Base-by-base conservation (phyloP, 306 rosid species). In the Corylus americana region DNA sequence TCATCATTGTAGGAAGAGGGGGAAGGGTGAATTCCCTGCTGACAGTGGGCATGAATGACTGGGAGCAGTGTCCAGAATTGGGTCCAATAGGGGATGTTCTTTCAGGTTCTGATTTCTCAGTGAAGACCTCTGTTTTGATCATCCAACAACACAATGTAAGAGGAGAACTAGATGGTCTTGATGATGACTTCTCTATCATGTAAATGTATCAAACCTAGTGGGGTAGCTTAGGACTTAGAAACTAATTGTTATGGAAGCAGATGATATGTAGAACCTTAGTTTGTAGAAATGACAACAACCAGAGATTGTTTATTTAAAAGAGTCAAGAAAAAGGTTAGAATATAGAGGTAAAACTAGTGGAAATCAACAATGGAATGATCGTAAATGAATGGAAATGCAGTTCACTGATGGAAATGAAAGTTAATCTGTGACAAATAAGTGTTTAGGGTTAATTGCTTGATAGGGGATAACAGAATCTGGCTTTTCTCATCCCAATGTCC, bases 11-110 rank as follows among this genome's bases (percentile, higher is more conserved):
- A 12, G 98, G 98, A 63, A 81, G 89, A 82, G 97, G 97, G 47
- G 94, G 93, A 18, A 86, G 94, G 45, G 85, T 88, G 35, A 92
- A 95, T 78, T 89, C 98, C 0, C 55, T 86, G 45, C 77, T 95
- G 80, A 95, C 97, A 3, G 82, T 81, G 18, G 98, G 98, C 6
- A 95, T 95, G 98, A 93, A 84, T 35, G 98, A 92, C 13, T 95
- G 97, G 98, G 94, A 95, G 79, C 97, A 91, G 13, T 91, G 98
- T 57, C 98, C 98, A 0, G 98, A 95, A 85, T 55, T 95, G 16
- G 98, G 98, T 61, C 96, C 98, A 0, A 86, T 95, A 3, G 98
- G 98, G n/a, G 98, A 95, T 75, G 92, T 95, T 80, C 98, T 95
- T 70, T 90, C 98, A 0, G 98, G 98, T 18, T 86, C 97, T 18